Base-by-base conservation (phyloP, 2,329 filamentous ascomycete genomes). In the Parastagonospora nodorum region DNA sequence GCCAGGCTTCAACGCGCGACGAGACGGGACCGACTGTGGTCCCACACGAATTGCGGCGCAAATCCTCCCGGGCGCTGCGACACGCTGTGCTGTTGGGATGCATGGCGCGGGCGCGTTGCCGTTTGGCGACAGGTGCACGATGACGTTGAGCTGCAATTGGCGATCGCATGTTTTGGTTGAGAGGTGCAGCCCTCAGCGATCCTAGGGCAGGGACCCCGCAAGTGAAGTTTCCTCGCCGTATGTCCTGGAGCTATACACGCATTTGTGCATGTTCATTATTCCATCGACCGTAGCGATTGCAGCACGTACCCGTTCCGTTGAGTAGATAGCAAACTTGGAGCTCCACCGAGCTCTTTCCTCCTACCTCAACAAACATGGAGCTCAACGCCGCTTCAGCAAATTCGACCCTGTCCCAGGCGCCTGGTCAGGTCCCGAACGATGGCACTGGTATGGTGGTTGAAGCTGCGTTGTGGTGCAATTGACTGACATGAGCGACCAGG, bases 401-500 rank as follows among this genome's bases (percentile, higher is more conserved):
- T 67, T 76, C 75, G 49, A 64, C 80, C 46, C 64, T 66, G 57
- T 69, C 66, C 33, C 77, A 77, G 52, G 74, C 78, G 46, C 75
- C 80, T 27, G 77, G 77, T 51, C 75, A 82, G 41, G 74, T 85
- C 38, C 82, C 87, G 43, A 84, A 82, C 43, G 88, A 92, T 68
- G 88, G 88, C 73, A 90, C 88, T 53, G 88, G 88, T 90, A 74
- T 59, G 49, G 51, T 42, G 27, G 10, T 27, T 8, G 31, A 31
- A 15, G 29, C 15, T 12, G 40, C n/a, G 28, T 37, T 38, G 10
- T 5, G 3, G 11, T 15, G 35, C 50, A 58, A 51, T 57, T 47
- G 40, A 53, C 59, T 66, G 41, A 62, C 66, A 49, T 68, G 48
- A 32, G n/a, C 36, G 7, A 33, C 5, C 69, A 96, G 94, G 93